Base-by-base conservation (phyloP, 768 basidiomycete species). In the Inosperma sp. region DNA sequence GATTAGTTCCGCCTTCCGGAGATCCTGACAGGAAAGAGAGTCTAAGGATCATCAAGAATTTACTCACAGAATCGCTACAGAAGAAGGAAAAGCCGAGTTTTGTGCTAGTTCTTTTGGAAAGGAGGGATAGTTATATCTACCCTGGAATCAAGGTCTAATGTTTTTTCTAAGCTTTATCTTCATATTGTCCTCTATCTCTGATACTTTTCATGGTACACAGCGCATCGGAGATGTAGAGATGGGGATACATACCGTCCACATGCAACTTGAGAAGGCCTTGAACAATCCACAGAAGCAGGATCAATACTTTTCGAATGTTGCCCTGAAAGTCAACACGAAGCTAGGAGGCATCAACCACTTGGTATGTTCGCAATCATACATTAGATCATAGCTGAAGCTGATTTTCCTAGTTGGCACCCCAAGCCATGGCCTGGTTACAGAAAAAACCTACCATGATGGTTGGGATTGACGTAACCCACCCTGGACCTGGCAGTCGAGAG, bases 381-480 rank as follows among this genome's bases (percentile, higher is more conserved):
- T 30, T 30, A 19, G 8, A 33, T 8, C 30, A 4, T 33, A 6
- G 49, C 59, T 36, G 30, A 48, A 39, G 30, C 57, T 53, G 8
- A 37, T 34, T 34, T 49, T 17, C 33, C 27, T 45, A 79, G 78
- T 68, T 90, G 8, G 83, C 84, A 27, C 62, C 70, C 0, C 58
- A 52, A 1, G 77, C 79, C 1, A 79, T 84, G 75, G 58, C 53
- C 30, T 91, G 88, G 88, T 67, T 91, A 40, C 79, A 64, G 1
- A 78, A 78, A 64, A 73, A 75, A 56, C 76, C 75, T 47, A 91
- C 89, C 8, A 92, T 93, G 84, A 68, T 93, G 61, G 82, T 93
- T 3, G 90, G 90, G 0, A 87, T 89, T 55, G 88, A 92, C 59
- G 87, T 89, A 0, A 91, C 87, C 0, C 88, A 92, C 55, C 86